Conservation (phyloP, 2,329 filamentous ascomycete species). For the Hymenoscyphus scutula region DNA sequence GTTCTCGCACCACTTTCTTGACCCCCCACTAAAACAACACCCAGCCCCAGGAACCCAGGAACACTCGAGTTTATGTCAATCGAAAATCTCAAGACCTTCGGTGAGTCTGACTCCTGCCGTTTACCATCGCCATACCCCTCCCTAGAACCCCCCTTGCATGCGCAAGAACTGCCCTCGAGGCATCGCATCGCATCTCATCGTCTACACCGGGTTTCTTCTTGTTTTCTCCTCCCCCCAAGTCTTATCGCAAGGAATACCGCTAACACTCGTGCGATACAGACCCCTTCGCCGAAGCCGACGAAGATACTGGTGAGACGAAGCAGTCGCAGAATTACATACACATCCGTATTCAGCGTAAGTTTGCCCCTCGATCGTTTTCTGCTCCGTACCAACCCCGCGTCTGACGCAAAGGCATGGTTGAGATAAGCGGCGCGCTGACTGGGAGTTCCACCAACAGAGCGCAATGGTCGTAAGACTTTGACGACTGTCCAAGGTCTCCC, state of each 20-base stretch:
- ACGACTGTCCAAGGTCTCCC: slow-evolving; percentile 98
- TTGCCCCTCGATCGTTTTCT: slow-evolving; percentile 6
- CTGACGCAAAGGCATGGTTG: slow-evolving; percentile 14
- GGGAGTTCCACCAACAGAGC: slow-evolving; percentile 62
- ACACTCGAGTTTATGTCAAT: slow-evolving; percentile 95
- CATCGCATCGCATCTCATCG: neutral
- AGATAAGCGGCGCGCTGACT: slow-evolving; percentile 37
- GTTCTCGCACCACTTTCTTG: slow-evolving; percentile 21
- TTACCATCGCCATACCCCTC: neutral
- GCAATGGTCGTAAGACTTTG: slow-evolving; percentile 99
- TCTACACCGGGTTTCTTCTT: neutral
- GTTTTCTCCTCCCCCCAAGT: too few relatives aligned
- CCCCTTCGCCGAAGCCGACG: slow-evolving; percentile 99
- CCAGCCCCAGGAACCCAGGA: slow-evolving; percentile 45
- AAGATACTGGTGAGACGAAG: slow-evolving; percentile 94
- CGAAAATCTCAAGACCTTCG: slow-evolving; percentile 97
- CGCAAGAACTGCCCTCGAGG: neutral
- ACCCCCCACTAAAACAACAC: slow-evolving; percentile 25
- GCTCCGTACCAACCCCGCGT: slow-evolving; percentile 14
- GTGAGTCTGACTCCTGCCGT: slow-evolving; percentile 50
- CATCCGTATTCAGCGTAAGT: slow-evolving; percentile 98
- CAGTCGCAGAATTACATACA: slow-evolving; percentile 98
- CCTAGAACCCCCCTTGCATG: neutral
- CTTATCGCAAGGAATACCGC: slow-evolving; percentile 23
- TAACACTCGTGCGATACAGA: slow-evolving; percentile 53